Base-by-base conservation (phyloP, 148 eudicot species). In the Spergularia bocconei region DNA sequence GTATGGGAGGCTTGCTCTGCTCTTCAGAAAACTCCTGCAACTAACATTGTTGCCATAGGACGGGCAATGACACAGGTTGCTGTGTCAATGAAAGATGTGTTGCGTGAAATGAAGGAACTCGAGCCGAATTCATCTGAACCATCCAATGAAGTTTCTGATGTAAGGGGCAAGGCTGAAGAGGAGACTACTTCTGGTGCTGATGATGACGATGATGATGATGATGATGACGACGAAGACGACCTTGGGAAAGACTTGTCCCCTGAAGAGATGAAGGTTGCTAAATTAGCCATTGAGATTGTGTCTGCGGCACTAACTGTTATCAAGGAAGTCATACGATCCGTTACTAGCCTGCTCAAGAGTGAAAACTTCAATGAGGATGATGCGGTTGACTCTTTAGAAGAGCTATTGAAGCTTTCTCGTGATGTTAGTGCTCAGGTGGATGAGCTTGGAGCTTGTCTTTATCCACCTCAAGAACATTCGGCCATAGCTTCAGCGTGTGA, bases 391-490 rank as follows among this genome's bases (percentile, higher is more conserved):
- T 73, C 84, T 2, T 61, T 95, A 44, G 97, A 95, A 84, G 89
- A 76, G 67, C 80, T 95, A 51, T 77, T 92, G 80, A 84, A 78
- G 87, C 88, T 85, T 11, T 87, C 86, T 67, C 91, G 88, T 72
- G 85, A 72, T 61, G 79, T 83, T 52, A 91, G 92, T 52, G 74
- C 79, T n/a, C 88, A 87, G 81, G 85, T 89, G 41, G 97, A 95
- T 74, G 97, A 92, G 81, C 86, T 95, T 39, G 98, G 98, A 62
- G 98, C 98, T 71, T 88, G 90, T 82, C 86, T 95, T 61, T 95
- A 95, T 77, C 98, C 98, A 12, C 97, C 97, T 21, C 97, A 92
- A 83, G 97, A 95, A 75, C 68, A 76, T 63, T 63, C 89, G 14
- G 82, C 90, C 38, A 88, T 95, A 57, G 79, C 71, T 71, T 77